phyloP scores from a whole-genome alignment of 495 filamentous ascomycete genomes.

The Glarea lozoyensis region DNA sequence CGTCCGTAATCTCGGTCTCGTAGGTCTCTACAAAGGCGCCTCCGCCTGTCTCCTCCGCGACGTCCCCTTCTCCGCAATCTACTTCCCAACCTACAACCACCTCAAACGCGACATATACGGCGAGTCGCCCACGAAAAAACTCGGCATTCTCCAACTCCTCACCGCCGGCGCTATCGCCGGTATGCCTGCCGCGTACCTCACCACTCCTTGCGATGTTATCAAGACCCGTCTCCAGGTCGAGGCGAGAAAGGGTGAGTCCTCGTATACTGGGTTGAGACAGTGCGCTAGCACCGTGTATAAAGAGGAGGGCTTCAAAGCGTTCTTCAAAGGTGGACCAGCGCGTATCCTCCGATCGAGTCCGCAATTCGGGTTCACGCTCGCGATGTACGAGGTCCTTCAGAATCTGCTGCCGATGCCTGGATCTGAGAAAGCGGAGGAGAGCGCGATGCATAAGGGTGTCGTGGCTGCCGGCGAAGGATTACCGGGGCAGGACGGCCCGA shows the following conservation, averaged over 20 bases:
- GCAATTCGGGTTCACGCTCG: conserved; percentile 96
- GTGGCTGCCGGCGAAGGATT: conserved; percentile 27
- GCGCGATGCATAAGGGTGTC: conserved; percentile 27
- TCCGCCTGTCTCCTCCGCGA: conserved; percentile 91
- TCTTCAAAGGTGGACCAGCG: conserved; percentile 97
- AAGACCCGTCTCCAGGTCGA: conserved; percentile 97
- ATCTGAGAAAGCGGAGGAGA: conserved; percentile 33
- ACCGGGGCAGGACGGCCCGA: conserved; percentile 47
- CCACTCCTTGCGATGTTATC: conserved; percentile 97
- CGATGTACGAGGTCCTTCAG: conserved; percentile 88
- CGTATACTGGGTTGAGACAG: conserved; percentile 81
- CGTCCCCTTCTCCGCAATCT: conserved; percentile 96
- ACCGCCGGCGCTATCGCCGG: conserved; percentile 94
- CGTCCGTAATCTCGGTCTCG: conserved; percentile 85
- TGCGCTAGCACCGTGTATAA: conserved; percentile 72
- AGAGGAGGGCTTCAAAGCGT: conserved; percentile 89
- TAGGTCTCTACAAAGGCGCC: conserved; percentile 96
- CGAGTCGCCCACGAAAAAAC: conserved; percentile 79
- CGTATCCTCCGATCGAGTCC: conserved; percentile 90
- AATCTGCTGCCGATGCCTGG: conserved; percentile 75
- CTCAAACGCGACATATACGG: conserved; percentile 91
- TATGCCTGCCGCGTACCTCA: conserved; percentile 97
- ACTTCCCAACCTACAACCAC: conserved; percentile 95
- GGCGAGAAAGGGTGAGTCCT: conserved; percentile 84
- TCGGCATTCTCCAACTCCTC: conserved; percentile 86